Percentiles rank a stretch among this genome's conserved stretches.
phyloP scores from a whole-genome alignment of 441 rosid genomes.

The Codiaeum variegatum region DNA sequence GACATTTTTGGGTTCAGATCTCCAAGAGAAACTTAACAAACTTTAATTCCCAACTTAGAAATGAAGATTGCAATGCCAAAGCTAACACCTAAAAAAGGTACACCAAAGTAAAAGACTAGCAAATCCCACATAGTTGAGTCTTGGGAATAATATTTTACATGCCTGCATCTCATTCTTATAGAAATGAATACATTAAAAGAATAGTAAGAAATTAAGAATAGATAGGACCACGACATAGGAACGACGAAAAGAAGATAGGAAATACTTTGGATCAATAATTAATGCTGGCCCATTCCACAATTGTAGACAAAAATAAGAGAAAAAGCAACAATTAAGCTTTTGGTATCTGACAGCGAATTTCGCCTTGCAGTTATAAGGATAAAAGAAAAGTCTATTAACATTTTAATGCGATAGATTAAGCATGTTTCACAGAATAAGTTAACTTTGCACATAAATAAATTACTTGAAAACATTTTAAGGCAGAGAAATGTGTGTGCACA shows the following conservation, averaged over 20 bases:
- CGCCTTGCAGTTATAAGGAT: background rate
- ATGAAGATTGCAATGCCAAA: background rate
- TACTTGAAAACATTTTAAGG: background rate
- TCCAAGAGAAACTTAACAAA: background rate
- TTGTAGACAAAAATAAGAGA: conserved; percentile 1
- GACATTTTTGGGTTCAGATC: background rate
- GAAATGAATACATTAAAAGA: background rate
- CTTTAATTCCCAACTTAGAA: background rate
- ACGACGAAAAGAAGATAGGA: background rate
- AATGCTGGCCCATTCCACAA: background rate
- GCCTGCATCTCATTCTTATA: background rate
- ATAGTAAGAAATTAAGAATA: background rate
- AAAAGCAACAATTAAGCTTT: background rate
- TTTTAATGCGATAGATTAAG: background rate
- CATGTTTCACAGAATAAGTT: conserved; percentile 9
- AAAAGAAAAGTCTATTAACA: background rate
- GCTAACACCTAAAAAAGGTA: background rate
- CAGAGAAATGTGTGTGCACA: background rate
- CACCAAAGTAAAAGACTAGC: background rate
- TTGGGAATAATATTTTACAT: background rate
- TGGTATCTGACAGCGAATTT: conserved; percentile 3
- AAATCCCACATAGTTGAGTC: conserved; percentile 5
- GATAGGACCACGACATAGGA: background rate
- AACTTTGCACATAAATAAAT: background rate
- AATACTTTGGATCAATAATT: background rate